Conservation (phyloP, 1,284 basidiomycete genomes). For the Testicularia cyperi region DNA sequence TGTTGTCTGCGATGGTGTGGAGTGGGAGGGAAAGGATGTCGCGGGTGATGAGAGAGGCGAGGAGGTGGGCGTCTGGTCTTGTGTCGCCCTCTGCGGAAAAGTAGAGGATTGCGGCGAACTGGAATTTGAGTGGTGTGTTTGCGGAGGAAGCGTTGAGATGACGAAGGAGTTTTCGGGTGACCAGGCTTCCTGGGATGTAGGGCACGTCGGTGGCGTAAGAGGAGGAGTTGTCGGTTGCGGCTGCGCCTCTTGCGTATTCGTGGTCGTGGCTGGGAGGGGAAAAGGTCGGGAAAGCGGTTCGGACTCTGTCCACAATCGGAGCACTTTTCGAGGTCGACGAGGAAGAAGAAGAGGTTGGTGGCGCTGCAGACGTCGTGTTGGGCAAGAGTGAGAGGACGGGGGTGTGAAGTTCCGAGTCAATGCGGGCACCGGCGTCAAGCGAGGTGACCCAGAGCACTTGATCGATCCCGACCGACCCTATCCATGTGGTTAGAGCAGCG, state of each 20-base stretch:
- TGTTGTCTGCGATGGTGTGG: not conserved
- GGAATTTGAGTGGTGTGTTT: not conserved
- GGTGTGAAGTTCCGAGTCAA: conserved; percentile 38
- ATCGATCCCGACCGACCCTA: not conserved
- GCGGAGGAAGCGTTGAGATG: not conserved
- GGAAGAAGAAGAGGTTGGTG: not conserved
- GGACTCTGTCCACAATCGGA: too few relatives aligned
- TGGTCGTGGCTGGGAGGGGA: too few relatives aligned
- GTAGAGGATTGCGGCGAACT: conserved; percentile 29
- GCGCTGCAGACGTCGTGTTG: conserved; percentile 6
- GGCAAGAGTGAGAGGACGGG: conserved; percentile 18
- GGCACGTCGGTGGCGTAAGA: too few relatives aligned
- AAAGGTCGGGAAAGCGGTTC: too few relatives aligned
- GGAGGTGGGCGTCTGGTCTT: conserved; percentile 40
- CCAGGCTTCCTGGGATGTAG: conserved; percentile 31
- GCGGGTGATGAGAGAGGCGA: conserved; percentile 12
- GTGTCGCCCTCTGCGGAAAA: conserved; percentile 54
- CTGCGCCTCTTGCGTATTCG: too few relatives aligned
- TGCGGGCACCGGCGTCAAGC: conserved; percentile 45
- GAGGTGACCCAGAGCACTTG: conserved; percentile 18
- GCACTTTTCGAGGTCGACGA: too few relatives aligned
- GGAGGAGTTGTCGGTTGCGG: too few relatives aligned
- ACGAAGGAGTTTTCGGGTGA: conserved; percentile 23
- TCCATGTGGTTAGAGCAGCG: conserved; percentile 11
- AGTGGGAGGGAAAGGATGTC: conserved; percentile 3